A percentile compares a stretch with the other conserved stretches of the same genome.
Evolutionary conservation across 2,329 filamentous ascomycete species (phyloP).

Genomic region (Botrytis galanthina): DNA sequence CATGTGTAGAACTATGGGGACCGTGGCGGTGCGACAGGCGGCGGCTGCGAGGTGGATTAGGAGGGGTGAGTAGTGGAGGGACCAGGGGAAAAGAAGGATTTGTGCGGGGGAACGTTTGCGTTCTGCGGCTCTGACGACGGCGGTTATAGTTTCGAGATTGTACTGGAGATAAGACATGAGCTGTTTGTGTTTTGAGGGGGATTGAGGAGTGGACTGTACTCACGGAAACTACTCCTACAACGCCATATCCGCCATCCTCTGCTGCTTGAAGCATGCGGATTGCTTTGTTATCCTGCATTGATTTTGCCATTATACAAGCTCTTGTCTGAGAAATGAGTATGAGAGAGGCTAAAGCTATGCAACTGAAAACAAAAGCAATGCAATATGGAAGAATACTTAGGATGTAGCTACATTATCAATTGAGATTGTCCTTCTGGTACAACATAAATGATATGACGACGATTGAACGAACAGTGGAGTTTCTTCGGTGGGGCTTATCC

Average conservation of each 20-base stretch:
- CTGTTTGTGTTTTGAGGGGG: background rate
- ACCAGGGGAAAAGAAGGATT: slow-evolving; percentile 72
- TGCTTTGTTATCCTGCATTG: slow-evolving; percentile 14
- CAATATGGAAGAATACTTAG: background rate
- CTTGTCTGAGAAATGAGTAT: background rate
- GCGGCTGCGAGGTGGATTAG: slow-evolving; percentile 55
- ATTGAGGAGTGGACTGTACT: background rate
- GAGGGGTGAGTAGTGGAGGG: slow-evolving; percentile 56
- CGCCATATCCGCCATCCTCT: slow-evolving; percentile 53
- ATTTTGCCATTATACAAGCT: background rate
- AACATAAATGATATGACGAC: background rate
- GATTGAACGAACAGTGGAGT: background rate
- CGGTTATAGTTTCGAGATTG: slow-evolving; percentile 69
- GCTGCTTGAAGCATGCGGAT: slow-evolving; percentile 42
- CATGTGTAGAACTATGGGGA: slow-evolving; percentile 62
- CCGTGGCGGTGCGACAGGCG: slow-evolving; percentile 52
- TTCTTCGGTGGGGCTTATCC: background rate
- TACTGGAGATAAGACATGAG: slow-evolving; percentile 42
- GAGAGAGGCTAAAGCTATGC: background rate
- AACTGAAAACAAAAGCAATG: background rate
- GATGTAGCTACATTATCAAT: background rate
- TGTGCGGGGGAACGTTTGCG: slow-evolving; percentile 62
- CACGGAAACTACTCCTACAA: slow-evolving; percentile 50
- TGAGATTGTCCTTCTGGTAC: background rate
- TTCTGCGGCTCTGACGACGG: slow-evolving; percentile 66